phyloP scores from a whole-genome alignment of 1,284 basidiomycete genomes.

The Puccinia coronata region DNA sequence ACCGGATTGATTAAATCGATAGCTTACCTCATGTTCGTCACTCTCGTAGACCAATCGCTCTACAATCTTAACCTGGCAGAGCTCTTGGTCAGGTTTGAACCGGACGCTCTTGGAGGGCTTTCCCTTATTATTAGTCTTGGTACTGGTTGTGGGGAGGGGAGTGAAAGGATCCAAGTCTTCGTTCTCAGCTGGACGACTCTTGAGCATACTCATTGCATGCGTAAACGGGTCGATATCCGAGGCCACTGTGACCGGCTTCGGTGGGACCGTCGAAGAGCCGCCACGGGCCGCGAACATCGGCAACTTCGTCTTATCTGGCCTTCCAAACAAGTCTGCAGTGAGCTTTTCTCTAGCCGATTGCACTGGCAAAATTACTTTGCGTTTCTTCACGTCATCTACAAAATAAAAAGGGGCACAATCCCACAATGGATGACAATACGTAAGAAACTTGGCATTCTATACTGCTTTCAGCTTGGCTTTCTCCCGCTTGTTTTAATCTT shows the following conservation, averaged over 20 bases:
- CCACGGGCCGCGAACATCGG: background rate
- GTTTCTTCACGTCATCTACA: background rate
- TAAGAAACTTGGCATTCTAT: too few species aligned
- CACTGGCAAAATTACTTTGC: background rate
- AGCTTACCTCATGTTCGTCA: conserved; percentile 1
- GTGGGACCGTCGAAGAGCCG: background rate
- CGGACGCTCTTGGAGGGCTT: background rate
- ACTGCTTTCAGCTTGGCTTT: too few species aligned
- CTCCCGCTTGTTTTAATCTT: too few species aligned
- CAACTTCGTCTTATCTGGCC: background rate
- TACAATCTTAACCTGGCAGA: conserved; percentile 21
- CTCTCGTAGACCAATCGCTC: conserved; percentile 22
- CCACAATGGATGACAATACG: too few species aligned
- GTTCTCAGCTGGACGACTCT: background rate
- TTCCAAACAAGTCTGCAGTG: background rate
- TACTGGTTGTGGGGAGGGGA: background rate
- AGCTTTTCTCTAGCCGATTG: background rate
- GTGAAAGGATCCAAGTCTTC: background rate
- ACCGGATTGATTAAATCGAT: background rate
- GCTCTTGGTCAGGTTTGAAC: background rate
- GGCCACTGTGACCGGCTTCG: background rate
- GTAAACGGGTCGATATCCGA: background rate
- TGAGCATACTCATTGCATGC: background rate
- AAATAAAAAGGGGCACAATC: too few species aligned
- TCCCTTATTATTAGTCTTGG: background rate